These are phyloP conservation scores for Physcomitrellopsis africana DNA, from an alignment of 225 moss, liverwort and hornwort species.

Conservation along the genomic window DNA sequence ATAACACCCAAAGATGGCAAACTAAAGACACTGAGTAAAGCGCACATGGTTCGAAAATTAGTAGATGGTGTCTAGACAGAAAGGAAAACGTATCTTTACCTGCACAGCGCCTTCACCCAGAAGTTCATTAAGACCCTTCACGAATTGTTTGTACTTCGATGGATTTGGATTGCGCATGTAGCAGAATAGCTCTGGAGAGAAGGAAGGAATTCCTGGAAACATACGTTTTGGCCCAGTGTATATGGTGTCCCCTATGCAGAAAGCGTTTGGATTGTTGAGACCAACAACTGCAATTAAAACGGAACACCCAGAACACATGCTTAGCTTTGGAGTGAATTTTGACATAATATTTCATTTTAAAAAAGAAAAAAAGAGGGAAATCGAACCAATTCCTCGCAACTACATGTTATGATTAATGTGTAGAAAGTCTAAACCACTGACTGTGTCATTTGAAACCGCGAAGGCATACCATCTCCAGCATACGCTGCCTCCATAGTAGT, in stretches of 20 bases:
- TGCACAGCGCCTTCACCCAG: slow-evolving; percentile 98
- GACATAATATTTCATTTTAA: neutral
- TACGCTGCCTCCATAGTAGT: slow-evolving; percentile 89
- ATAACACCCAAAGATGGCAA: neutral
- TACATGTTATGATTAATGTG: neutral
- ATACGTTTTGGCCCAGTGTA: slow-evolving; percentile 81
- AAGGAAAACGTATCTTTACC: slow-evolving; percentile 41
- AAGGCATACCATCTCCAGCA: slow-evolving; percentile 83
- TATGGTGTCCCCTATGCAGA: slow-evolving; percentile 95
- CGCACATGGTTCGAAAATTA: neutral
- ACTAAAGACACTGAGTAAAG: neutral
- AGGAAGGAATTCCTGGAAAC: slow-evolving; percentile 95
- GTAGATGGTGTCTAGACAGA: neutral
- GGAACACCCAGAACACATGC: slow-evolving; percentile 18
- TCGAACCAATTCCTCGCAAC: neutral
- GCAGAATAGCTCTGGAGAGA: slow-evolving; percentile 92
- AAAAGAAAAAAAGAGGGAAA: neutral
- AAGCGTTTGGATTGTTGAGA: slow-evolving; percentile 95
- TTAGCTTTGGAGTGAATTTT: neutral
- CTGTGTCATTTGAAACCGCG: slow-evolving; percentile 11
- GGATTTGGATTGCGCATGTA: slow-evolving; percentile 96
- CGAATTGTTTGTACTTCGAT: slow-evolving; percentile 92
- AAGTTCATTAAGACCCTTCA: slow-evolving; percentile 86
- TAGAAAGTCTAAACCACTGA: neutral
- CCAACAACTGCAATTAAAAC: slow-evolving; percentile 74